A percentile compares a stretch with the other conserved stretches of the same genome.
These are phyloP conservation scores for Sungouiozyma ichnusensis DNA, from an alignment of 805 yeast species.

Conservation along the genomic window DNA sequence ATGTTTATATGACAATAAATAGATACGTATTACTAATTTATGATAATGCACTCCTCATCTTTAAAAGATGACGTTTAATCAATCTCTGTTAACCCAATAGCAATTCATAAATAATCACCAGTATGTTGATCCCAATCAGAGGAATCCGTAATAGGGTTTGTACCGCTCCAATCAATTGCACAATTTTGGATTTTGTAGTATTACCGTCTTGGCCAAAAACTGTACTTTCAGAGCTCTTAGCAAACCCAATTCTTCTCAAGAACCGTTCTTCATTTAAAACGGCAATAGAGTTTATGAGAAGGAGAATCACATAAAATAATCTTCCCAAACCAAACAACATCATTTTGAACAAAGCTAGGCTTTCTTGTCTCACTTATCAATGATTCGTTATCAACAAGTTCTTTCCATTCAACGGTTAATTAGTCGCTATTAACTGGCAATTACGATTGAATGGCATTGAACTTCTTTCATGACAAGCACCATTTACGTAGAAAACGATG, in stretches of 20 bases:
- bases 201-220: slow-evolving; percentile 40
- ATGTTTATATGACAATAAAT: not conserved
- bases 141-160: slow-evolving; percentile 71
- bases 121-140: slow-evolving; percentile 52
- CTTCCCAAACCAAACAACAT: slow-evolving; percentile 52
- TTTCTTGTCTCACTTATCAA: too few relatives aligned
- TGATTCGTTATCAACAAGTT: too few relatives aligned
- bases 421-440: too few relatives aligned
- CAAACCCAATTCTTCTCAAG: slow-evolving; percentile 46
- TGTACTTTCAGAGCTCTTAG: slow-evolving; percentile 25
- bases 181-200: slow-evolving; percentile 46
- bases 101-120: slow-evolving; percentile 62
- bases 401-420: too few relatives aligned
- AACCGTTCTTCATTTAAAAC: slow-evolving; percentile 74
- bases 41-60: not conserved
- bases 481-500: too few relatives aligned
- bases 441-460: too few relatives aligned
- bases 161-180: slow-evolving; percentile 60
- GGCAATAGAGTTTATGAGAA: slow-evolving; percentile 65
- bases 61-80: too few relatives aligned
- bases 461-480: too few relatives aligned
- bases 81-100: slow-evolving; percentile 41
- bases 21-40: not conserved
- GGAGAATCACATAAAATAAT: slow-evolving; percentile 41
- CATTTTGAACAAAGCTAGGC: too few relatives aligned